A percentile compares a stretch with the other conserved stretches of the same genome.
These are phyloP conservation scores for Aphanomyces invadans DNA, from an alignment of 352 stramenopile species.

Conservation along the genomic window DNA sequence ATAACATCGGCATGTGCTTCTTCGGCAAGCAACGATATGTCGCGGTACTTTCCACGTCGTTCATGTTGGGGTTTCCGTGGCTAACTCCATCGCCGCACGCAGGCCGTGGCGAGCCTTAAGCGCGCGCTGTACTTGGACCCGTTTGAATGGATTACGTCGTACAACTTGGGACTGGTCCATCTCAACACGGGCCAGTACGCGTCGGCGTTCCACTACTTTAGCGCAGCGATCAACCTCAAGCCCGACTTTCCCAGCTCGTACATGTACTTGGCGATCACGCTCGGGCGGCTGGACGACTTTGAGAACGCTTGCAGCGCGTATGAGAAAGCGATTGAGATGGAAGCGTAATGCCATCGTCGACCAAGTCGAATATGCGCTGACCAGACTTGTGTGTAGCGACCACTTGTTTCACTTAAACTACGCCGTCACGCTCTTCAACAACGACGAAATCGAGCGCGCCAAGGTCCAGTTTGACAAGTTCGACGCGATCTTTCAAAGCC, in stretches of 20 bases:
- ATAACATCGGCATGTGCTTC: slow-evolving; percentile 95
- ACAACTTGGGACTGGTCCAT: slow-evolving; percentile 92
- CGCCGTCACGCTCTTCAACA: slow-evolving; percentile 83
- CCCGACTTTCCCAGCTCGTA: slow-evolving; percentile 85
- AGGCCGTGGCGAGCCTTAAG: slow-evolving; percentile 86
- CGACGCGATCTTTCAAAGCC: slow-evolving; percentile 64
- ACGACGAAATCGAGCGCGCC: slow-evolving; percentile 81
- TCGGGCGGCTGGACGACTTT: slow-evolving; percentile 86
- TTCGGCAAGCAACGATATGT: slow-evolving; percentile 87
- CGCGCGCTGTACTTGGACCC: slow-evolving; percentile 87
- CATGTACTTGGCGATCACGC: slow-evolving; percentile 89
- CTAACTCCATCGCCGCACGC: neutral
- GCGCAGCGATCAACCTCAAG: slow-evolving; percentile 81
- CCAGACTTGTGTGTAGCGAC: slow-evolving; percentile 45
- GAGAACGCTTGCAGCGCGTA: slow-evolving; percentile 89
- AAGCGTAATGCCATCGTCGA: too few relatives aligned
- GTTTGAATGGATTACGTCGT: slow-evolving; percentile 93
- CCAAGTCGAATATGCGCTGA: neutral
- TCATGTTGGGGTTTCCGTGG: too few relatives aligned
- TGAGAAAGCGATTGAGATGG: slow-evolving; percentile 87
- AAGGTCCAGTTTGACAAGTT: slow-evolving; percentile 81
- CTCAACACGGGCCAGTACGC: slow-evolving; percentile 89
- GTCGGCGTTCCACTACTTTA: slow-evolving; percentile 92
- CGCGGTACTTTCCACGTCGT: slow-evolving; percentile 35
- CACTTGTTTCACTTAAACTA: slow-evolving; percentile 87